A percentile compares a stretch with the other conserved stretches of the same genome.
phyloP scores from a whole-genome alignment of 306 rosid species.

The Geum urbanum region DNA sequence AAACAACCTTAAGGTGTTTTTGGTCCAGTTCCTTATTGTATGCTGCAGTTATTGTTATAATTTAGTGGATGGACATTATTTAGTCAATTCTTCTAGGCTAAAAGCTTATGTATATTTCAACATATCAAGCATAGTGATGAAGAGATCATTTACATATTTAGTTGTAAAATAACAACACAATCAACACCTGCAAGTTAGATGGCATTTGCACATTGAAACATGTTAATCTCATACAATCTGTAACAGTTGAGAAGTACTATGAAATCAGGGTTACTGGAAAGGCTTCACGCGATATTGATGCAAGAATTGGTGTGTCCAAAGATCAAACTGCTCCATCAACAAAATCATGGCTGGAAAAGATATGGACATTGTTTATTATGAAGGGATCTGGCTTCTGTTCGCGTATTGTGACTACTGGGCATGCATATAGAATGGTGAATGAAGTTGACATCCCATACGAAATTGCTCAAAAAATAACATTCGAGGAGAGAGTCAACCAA shows the following conservation, averaged over 20 bases:
- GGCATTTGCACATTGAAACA: too few relatives aligned
- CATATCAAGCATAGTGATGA: too few relatives aligned
- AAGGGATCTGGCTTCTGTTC: conserved; percentile 98
- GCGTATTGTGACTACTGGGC: conserved; percentile 85
- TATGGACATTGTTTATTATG: conserved; percentile 77
- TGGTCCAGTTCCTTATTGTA: too few relatives aligned
- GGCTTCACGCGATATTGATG: conserved; percentile 60
- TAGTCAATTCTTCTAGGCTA: too few relatives aligned
- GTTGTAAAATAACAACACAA: too few relatives aligned
- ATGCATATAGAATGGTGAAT: conserved; percentile 68
- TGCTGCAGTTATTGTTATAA: too few relatives aligned
- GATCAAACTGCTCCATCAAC: conserved; percentile 25
- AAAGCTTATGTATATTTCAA: too few relatives aligned
- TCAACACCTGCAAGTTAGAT: too few relatives aligned
- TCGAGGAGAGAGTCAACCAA: conserved; percentile 73
- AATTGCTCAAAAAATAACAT: conserved; percentile 77
- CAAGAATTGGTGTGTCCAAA: conserved; percentile 62
- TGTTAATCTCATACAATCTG: too few relatives aligned
- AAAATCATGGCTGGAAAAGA: conserved; percentile 90
- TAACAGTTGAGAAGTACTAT: conserved; percentile 59
- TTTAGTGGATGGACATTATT: too few relatives aligned
- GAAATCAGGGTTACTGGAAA: conserved; percentile 77
- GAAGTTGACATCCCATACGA: conserved; percentile 86
- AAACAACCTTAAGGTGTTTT: too few relatives aligned
- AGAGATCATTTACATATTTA: too few relatives aligned